Evolutionary conservation across 2,329 filamentous ascomycete species (phyloP), one percentile per base, ranked within the genome.

Genomic region (Colletotrichum sp.): DNA sequence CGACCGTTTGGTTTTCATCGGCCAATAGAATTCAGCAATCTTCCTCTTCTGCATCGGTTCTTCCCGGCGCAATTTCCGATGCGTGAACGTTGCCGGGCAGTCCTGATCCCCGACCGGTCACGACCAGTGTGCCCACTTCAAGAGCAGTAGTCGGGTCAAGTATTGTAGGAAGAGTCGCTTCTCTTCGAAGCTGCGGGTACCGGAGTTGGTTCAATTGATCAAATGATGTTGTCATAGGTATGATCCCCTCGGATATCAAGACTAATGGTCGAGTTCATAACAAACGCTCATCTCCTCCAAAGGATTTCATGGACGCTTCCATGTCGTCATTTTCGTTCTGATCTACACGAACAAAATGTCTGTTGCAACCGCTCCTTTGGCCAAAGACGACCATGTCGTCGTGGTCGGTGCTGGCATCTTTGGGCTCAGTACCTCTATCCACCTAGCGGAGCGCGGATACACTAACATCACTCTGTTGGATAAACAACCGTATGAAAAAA

Each of bases 381-480:
- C 21, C 21, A 64, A 64, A 43, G n/a, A 21, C 7, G 34, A 64
- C 15, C 10, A 21, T 13, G 38, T 64, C 24, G 38, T 64, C 15
- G 32, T 64, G 12, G 61, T 64, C 15, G 61, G 52, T 26, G 52
- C 21, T 57, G 52, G 52, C 52, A 57, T 57, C 21, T 57, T 57
- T 10, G 52, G 52, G 9, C 21, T 64, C 15, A 36, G 30, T 21
- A 64, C 21, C n/a, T 32, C 61, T 24, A 64, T 64, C 15, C 61
- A 43, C 21, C 32, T 64, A 34, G 61, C 61, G 7, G 34, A 4
- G n/a, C 80, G 85, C 18, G 88, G 88, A 6, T 90, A 89, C 78
- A 82, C 28, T 8, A 82, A 87, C 75, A 82, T 90, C 30, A 89
- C 84, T 10, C 83, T 90, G 8, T 82, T 91, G 34, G 88, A 90